Evolutionary conservation across 257 asterid genomes (phyloP).

Genomic region (Solanum sitiens): DNA sequence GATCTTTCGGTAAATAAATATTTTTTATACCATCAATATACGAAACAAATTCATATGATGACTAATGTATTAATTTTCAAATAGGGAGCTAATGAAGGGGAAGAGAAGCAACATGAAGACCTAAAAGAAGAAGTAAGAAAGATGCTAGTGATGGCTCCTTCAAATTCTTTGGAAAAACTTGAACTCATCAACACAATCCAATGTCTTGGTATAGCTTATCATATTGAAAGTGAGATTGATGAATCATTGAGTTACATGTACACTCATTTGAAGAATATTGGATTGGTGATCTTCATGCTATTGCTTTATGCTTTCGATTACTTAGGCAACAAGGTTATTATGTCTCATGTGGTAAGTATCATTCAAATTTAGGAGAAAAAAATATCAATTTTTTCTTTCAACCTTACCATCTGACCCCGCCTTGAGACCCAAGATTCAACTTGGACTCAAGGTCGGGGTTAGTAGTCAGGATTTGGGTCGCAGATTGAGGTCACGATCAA

Average conservation of each 20-base stretch:
- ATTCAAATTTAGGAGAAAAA: not conserved
- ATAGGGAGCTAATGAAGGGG: not conserved
- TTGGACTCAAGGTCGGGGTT: not conserved
- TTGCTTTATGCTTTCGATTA: constrained; percentile 4
- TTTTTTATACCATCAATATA: not conserved
- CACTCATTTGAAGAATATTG: not conserved
- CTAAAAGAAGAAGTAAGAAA: not conserved
- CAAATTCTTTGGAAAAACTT: not conserved
- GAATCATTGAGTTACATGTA: not conserved
- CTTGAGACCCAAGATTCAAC: not conserved
- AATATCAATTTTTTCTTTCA: too few species aligned
- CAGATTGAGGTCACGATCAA: not conserved
- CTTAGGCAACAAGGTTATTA: constrained; percentile 2
- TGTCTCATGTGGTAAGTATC: constrained; percentile 1
- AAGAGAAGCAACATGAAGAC: not conserved
- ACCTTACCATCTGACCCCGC: not conserved
- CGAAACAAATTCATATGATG: not conserved
- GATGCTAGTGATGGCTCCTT: not conserved
- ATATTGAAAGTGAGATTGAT: constrained; percentile 9
- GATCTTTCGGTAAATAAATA: not conserved
- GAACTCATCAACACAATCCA: constrained; percentile 1
- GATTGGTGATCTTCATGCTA: not conserved
- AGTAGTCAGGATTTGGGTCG: not conserved
- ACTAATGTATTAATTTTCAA: not conserved
- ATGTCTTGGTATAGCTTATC: constrained; percentile 12